Evolutionary conservation across 192 early-diverging fungal genomes (phyloP).

Genomic region (Nowakowskiella sp.): DNA sequence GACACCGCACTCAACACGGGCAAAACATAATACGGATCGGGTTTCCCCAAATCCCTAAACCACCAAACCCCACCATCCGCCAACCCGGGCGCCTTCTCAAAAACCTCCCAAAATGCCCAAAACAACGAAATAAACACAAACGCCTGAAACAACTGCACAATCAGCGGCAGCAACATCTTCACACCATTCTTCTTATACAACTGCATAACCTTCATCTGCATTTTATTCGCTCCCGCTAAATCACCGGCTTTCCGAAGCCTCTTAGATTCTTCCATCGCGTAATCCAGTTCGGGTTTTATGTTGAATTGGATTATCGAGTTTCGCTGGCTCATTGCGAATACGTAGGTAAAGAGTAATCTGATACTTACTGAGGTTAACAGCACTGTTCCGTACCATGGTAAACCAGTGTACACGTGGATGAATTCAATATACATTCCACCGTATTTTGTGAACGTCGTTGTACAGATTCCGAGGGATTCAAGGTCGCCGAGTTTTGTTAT

Average conservation of each 20-base stretch:
- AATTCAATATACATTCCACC: too few species aligned
- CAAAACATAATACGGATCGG: slow-evolving; percentile 77
- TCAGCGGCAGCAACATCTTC: slow-evolving; percentile 55
- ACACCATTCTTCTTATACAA: slow-evolving; percentile 58
- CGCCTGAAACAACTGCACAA: slow-evolving; percentile 57
- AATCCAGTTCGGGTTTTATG: slow-evolving; percentile 61
- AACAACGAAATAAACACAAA: slow-evolving; percentile 84
- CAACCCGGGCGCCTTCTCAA: slow-evolving; percentile 72
- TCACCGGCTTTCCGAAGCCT: slow-evolving; percentile 52
- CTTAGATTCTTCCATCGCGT: slow-evolving; percentile 59
- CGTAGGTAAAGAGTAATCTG: slow-evolving; percentile 66
- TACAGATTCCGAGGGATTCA: too few species aligned
- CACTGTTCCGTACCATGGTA: slow-evolving; percentile 90
- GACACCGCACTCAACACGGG: slow-evolving; percentile 62
- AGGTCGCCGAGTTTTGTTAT: too few species aligned
- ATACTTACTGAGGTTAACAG: slow-evolving; percentile 55
- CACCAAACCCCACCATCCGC: slow-evolving; percentile 66
- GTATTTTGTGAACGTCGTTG: slow-evolving; percentile 2
- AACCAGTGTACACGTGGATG: slow-evolving; percentile 58
- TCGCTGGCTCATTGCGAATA: slow-evolving; percentile 63
- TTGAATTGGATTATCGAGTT: slow-evolving; percentile 60
- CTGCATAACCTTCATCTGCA: slow-evolving; percentile 46
- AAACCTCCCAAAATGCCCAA: slow-evolving; percentile 72
- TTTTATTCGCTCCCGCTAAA: slow-evolving; percentile 33
- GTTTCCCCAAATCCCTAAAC: slow-evolving; percentile 74